These are phyloP conservation scores for Bruguiera parviflora DNA, from an alignment of 345 rosid species.

Conservation along the genomic window DNA sequence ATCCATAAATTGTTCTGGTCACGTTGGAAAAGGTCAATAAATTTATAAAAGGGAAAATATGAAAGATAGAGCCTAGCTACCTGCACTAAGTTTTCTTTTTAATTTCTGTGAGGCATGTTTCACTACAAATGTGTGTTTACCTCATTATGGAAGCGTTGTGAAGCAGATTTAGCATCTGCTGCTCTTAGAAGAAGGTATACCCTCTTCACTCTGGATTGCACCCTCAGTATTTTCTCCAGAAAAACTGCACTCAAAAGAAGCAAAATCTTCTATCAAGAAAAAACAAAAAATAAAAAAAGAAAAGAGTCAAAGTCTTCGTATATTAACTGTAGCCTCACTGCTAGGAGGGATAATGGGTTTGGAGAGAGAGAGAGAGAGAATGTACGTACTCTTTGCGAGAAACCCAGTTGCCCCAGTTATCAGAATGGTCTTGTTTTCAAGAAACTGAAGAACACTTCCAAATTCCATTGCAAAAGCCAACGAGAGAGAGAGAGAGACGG, in stretches of 20 bases:
- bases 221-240: constrained; percentile 72
- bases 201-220: constrained; percentile 79
- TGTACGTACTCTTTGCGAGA: constrained; percentile 47
- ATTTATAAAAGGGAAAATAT: no score
- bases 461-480: constrained; percentile 40
- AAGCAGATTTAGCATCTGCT: constrained; percentile 58
- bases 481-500: neutral
- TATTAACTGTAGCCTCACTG: no score
- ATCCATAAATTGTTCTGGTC: no score
- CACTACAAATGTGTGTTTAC: constrained; percentile 22
- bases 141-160: constrained; percentile 63
- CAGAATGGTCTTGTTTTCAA: constrained; percentile 50
- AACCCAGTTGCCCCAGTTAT: constrained; percentile 65
- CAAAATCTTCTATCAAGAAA: no score
- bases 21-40: no score
- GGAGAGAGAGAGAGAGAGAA: neutral
- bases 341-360: no score
- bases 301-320: neutral
- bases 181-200: constrained; percentile 77
- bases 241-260: constrained; percentile 41
- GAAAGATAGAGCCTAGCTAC: no score
- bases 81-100: neutral
- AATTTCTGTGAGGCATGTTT: neutral
- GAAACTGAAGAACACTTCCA: constrained; percentile 49
- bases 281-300: no score